phyloP scores from a whole-genome alignment of 352 stramenopile genomes.

The Lagenidium sp. region DNA sequence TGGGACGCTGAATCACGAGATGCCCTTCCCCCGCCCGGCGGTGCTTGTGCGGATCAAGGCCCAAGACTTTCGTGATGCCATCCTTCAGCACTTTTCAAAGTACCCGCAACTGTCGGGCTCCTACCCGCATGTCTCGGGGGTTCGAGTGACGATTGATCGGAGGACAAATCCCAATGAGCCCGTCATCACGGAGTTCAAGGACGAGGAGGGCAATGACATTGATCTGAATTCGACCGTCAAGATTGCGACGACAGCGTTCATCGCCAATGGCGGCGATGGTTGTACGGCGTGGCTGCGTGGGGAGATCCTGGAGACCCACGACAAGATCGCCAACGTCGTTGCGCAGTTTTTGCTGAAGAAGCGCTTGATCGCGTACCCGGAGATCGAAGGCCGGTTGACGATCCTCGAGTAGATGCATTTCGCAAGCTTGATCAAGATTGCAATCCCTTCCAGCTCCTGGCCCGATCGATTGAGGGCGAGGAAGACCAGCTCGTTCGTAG shows the following conservation, averaged over 20 bases:
- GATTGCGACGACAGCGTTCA: conserved; percentile 77
- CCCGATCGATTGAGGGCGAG: too few species aligned
- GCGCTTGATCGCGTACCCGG: conserved; percentile 46
- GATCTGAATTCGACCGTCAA: conserved; percentile 41
- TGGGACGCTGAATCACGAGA: conserved; percentile 71
- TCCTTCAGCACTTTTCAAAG: conserved; percentile 69
- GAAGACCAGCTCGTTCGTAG: too few species aligned
- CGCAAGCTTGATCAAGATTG: too few species aligned
- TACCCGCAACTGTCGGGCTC: conserved; percentile 70
- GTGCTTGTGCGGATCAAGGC: conserved; percentile 62
- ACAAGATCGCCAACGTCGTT: conserved; percentile 41
- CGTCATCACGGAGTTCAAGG: conserved; percentile 28
- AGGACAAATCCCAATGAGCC: conserved; percentile 6
- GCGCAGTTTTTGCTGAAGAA: conserved; percentile 59
- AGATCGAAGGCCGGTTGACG: conserved; percentile 46
- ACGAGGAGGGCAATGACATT: conserved; percentile 34
- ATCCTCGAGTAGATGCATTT: conserved; percentile 62
- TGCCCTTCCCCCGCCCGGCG: conserved; percentile 73
- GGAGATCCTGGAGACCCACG: conserved; percentile 32
- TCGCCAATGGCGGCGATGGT: conserved; percentile 64
- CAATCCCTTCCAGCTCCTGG: too few species aligned
- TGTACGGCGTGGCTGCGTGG: conserved; percentile 65
- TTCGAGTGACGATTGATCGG: conserved; percentile 31
- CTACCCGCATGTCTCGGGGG: conserved; percentile 71
- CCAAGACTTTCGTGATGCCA: conserved; percentile 50